Evolutionary conservation across 768 basidiomycete genomes (phyloP).

Genomic region (Brasilioporus rufonigricans): DNA sequence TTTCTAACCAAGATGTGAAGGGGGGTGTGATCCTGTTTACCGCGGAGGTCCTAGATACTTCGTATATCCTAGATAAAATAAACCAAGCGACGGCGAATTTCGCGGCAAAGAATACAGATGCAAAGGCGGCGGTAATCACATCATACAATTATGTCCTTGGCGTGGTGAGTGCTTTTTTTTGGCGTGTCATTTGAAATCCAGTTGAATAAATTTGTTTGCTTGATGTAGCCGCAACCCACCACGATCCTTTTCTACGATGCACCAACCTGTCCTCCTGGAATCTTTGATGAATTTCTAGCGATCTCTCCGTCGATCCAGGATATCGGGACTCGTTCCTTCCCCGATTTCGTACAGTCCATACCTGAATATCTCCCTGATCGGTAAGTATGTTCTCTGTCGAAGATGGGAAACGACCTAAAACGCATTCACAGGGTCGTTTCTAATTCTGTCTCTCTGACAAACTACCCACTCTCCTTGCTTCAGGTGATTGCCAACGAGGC

Average conservation of each 20-base stretch:
- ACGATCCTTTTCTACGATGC: not conserved
- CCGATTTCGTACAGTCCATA: conserved; percentile 10
- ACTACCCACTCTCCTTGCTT: conserved; percentile 12
- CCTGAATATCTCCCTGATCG: not conserved
- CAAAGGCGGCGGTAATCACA: conserved; percentile 36
- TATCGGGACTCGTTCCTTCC: conserved; percentile 15
- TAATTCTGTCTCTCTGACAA: conserved; percentile 4
- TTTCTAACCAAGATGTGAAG: conserved; percentile 28
- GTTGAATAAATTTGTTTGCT: not conserved
- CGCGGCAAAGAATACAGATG: conserved; percentile 15
- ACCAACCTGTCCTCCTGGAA: not conserved
- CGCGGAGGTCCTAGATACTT: not conserved
- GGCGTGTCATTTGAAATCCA: not conserved
- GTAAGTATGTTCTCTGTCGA: not conserved
- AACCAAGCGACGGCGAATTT: conserved; percentile 23
- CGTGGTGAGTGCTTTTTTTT: not conserved
- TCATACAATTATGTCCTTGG: not conserved
- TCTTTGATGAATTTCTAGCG: conserved; percentile 19
- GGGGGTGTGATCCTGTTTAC: conserved; percentile 44
- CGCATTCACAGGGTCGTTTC: conserved; percentile 1
- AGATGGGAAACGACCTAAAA: not conserved
- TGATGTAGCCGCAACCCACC: not conserved
- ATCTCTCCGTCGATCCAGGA: conserved; percentile 8
- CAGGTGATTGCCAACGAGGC: conserved; percentile 17
- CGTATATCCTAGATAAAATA: conserved; percentile 8